Evolutionary conservation across 1,284 basidiomycete genomes (phyloP).

Genomic region (Malassezia slooffiae): DNA sequence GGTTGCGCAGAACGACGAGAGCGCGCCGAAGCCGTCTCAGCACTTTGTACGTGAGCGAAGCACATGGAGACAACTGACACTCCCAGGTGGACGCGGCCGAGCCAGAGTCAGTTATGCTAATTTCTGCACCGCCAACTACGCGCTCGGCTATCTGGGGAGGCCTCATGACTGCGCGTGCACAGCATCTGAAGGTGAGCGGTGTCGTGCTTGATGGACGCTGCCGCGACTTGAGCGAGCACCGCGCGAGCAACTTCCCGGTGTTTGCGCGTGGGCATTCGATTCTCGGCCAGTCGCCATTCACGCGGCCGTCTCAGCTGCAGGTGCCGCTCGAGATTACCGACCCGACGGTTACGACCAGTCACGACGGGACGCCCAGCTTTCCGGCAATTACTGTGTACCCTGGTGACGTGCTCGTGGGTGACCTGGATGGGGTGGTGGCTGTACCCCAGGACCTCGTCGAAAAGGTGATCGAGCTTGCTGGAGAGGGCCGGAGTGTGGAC

Average conservation of each 20-base stretch:
- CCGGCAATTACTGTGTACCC: conserved; percentile 58
- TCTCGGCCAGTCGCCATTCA: conserved; percentile 76
- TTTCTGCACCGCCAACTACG: conserved; percentile 59
- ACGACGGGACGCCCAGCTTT: conserved; percentile 19
- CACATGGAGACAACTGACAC: too few relatives aligned
- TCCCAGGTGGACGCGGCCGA: conserved; percentile 63
- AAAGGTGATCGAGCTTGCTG: conserved; percentile 57
- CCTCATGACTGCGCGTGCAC: conserved; percentile 74
- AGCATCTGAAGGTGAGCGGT: conserved; percentile 58
- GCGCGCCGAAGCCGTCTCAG: conserved; percentile 58
- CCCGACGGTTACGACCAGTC: conserved; percentile 19
- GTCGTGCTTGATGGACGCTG: conserved; percentile 69
- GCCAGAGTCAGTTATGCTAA: conserved; percentile 60
- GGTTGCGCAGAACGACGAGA: conserved; percentile 57
- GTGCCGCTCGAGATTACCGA: conserved; percentile 58
- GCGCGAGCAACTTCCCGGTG: conserved; percentile 53
- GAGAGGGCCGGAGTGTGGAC: conserved; percentile 59
- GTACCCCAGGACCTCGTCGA: conserved; percentile 56
- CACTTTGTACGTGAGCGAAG: conserved; percentile 57
- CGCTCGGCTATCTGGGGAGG: conserved; percentile 86
- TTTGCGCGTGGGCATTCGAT: conserved; percentile 68
- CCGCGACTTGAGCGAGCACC: conserved; percentile 69
- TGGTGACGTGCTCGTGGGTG: conserved; percentile 72
- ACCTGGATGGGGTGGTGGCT: conserved; percentile 80
- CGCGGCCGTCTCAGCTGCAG: conserved; percentile 67